Percentiles rank a stretch among this genome's conserved stretches.
These are phyloP conservation scores for Spergularia marina DNA, from an alignment of 148 eudicot species.

Conservation along the genomic window DNA sequence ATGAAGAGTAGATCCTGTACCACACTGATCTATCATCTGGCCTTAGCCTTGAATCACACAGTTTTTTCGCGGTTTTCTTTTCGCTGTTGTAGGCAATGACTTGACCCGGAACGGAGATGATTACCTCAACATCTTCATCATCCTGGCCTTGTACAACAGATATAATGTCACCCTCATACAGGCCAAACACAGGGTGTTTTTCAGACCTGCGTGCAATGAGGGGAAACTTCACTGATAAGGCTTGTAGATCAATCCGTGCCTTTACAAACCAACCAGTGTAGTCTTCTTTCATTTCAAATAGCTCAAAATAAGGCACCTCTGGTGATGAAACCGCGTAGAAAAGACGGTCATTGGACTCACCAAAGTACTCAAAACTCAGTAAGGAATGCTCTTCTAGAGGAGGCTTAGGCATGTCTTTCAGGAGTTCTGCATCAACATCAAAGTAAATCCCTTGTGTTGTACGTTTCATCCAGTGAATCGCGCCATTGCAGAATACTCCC, in stretches of 20 bases:
- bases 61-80: slow-evolving; percentile 14
- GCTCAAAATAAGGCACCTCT: slow-evolving; percentile 14
- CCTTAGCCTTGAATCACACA: slow-evolving; percentile 17
- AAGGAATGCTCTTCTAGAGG: slow-evolving; percentile 21
- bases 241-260: slow-evolving; percentile 16
- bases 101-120: slow-evolving; percentile 29
- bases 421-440: slow-evolving; percentile 13
- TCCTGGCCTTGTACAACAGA: slow-evolving; percentile 7
- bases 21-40: slow-evolving; percentile 23
- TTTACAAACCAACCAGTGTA: slow-evolving; percentile 23
- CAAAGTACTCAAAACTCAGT: slow-evolving; percentile 33
- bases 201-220: slow-evolving; percentile 22
- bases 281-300: slow-evolving; percentile 29
- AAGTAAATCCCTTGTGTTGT: slow-evolving; percentile 24
- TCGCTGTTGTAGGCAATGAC: slow-evolving; percentile 19
- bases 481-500: slow-evolving; percentile 30
- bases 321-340: slow-evolving; percentile 17
- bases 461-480: slow-evolving; percentile 32
- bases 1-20: slow-evolving; percentile 24
- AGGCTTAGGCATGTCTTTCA: slow-evolving; percentile 30
- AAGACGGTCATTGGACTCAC: slow-evolving; percentile 24
- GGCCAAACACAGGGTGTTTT: slow-evolving; percentile 21
- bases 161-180: slow-evolving; percentile 26
- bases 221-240: slow-evolving; percentile 19
- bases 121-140: slow-evolving; percentile 22